Conservation (phyloP, 768 basidiomycete species). For the Tylopilus sp. region DNA sequence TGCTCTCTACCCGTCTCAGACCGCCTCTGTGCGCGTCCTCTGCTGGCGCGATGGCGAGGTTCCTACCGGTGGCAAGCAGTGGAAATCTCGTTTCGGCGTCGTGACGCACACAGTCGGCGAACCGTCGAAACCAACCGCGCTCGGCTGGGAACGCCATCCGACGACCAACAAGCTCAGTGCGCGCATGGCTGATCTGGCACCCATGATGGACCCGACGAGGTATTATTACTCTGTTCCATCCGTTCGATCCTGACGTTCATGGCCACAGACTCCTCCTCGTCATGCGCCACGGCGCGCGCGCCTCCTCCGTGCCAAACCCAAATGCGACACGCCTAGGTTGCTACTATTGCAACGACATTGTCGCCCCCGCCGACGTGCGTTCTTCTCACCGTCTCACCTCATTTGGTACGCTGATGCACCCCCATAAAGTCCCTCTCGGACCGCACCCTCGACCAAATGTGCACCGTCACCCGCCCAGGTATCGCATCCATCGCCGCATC, state of each 20-base stretch:
- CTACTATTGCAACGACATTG: constrained; percentile 98
- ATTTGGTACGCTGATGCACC: not conserved
- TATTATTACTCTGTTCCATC: constrained; percentile 27
- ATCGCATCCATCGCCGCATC: constrained; percentile 90
- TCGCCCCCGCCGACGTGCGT: constrained; percentile 89
- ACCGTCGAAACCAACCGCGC: constrained; percentile 51
- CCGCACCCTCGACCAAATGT: constrained; percentile 97
- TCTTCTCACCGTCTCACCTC: not conserved
- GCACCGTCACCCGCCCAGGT: constrained; percentile 95
- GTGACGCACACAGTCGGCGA: constrained; percentile 29
- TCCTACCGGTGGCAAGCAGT: constrained; percentile 37
- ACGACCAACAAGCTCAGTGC: constrained; percentile 80
- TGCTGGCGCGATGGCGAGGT: constrained; percentile 72
- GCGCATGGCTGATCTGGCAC: constrained; percentile 83
- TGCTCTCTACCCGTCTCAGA: constrained; percentile 49
- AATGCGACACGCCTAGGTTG: constrained; percentile 65
- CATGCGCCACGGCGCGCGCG: constrained; percentile 88
- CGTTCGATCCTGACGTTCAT: too few species aligned
- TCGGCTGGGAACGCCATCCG: constrained; percentile 95
- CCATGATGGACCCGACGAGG: constrained; percentile 94
- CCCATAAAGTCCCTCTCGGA: constrained; percentile 63
- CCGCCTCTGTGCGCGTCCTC: constrained; percentile 56
- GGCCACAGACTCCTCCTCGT: too few species aligned
- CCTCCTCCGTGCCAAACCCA: constrained; percentile 16
- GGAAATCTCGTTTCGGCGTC: constrained; percentile 65